Base-by-base conservation (phyloP, 192 early-diverging fungal species). In the Entomortierella parvispora region DNA sequence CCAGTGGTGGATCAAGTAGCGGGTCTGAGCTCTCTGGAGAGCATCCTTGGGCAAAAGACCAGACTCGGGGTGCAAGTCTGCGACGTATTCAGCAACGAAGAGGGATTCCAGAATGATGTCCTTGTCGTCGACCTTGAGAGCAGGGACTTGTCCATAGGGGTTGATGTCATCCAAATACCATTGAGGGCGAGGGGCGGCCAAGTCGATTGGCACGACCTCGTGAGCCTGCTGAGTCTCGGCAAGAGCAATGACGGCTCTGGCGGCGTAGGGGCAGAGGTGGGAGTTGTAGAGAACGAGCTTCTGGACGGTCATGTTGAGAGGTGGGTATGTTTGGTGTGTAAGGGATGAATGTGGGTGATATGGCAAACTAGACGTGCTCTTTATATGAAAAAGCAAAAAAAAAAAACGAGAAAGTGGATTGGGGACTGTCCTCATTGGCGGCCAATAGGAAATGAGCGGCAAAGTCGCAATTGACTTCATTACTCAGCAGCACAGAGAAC, bases 91-190 rank as follows among this genome's bases (percentile, higher is more conserved):
- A 45, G 89, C 69, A 40, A 92, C 83, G 33, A 93, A 85, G 20
- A 90, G 72, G 9, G 86, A 88, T 58, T 93, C 92, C 57, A 87
- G 84, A 45, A 93, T 80, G 25, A 86, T 80, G 9, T 74, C 67
- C n/a, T 84, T 85, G 26, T 88, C 83, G 43, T 81, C 70, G 4
- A 83, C 63, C 12, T 75, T 79, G 51, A 93, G 62, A 2, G 90
- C 82, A 22, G 92, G 92, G 3, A 93, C 90, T 58, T 91, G 89
- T 53, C 83, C 78, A 33, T 89, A 88, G 5, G 90, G 89, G 79
- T 93, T 92, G 53, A 90, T 72, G 40, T 88, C 86, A 48, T 83
- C 82, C 57, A 80, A 68, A 48, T 85, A 59, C 78, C 81, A 91
- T 80, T 90, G 89, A 8, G 81, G 69, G 20, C 90, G 91, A 43